Conservation (phyloP, 2,329 filamentous ascomycete genomes). For the Sporothrix phasma region DNA sequence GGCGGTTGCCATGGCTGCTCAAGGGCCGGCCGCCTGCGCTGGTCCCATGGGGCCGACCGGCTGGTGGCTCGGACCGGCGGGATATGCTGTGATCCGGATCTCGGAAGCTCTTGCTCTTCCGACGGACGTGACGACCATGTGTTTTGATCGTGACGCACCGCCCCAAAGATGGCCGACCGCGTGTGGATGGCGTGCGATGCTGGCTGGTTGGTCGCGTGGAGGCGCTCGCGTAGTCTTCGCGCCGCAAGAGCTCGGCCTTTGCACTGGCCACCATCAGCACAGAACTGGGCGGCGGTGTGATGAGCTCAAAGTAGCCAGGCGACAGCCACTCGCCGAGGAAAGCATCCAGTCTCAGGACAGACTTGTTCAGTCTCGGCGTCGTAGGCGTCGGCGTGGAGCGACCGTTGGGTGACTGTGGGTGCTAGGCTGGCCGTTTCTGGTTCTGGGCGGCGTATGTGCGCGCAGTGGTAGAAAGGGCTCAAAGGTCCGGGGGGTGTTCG, state of each 20-base stretch:
- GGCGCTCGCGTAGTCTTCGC: conserved; percentile 55
- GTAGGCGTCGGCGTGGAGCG: neutral
- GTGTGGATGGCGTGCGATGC: conserved; percentile 21
- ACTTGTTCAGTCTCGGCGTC: conserved; percentile 35
- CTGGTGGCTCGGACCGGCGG: neutral
- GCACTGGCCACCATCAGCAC: conserved; percentile 80
- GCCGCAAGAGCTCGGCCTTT: conserved; percentile 74
- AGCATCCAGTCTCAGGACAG: conserved; percentile 71
- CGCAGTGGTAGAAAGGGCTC: conserved; percentile 4
- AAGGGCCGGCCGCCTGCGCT: conserved; percentile 16
- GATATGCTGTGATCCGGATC: neutral
- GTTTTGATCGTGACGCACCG: conserved; percentile 16
- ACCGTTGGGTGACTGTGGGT: neutral
- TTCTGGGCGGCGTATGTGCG: neutral
- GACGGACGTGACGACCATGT: conserved; percentile 8
- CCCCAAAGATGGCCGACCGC: conserved; percentile 33
- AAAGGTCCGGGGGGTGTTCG: conserved; percentile 7
- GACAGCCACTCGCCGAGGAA: conserved; percentile 94
- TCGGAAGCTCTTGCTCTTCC: neutral
- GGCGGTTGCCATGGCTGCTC: conserved; percentile 20
- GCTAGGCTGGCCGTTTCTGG: neutral
- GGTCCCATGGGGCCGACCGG: conserved; percentile 14
- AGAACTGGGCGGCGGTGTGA: conserved; percentile 78
- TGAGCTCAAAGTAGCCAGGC: conserved; percentile 85
- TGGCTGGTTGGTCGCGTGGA: conserved; percentile 27